Conservation (phyloP, 164 flowering plant genomes). For the Magnolia sinica region DNA sequence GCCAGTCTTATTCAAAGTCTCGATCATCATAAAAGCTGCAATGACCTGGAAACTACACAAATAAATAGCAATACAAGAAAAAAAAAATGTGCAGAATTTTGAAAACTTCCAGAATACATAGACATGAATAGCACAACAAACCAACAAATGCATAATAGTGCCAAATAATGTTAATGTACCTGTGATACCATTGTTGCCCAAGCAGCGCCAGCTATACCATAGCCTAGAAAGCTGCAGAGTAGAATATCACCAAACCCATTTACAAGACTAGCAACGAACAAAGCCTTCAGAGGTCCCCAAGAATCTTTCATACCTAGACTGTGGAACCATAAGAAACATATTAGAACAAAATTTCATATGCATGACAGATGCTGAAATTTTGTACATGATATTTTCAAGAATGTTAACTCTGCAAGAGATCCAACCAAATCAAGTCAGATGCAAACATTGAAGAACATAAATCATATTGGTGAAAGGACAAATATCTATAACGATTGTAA, state of each 20-base stretch:
- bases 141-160: not conserved
- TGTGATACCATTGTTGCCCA: conserved; percentile 99
- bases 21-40: conserved; percentile 88
- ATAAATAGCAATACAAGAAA: conserved; percentile 14
- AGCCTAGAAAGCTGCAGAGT: conserved; percentile 67
- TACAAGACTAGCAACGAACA: conserved; percentile 69
- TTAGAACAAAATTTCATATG: not conserved
- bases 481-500: no score
- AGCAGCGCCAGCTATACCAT: conserved; percentile 98
- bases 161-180: conserved; percentile 34
- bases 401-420: no score
- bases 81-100: not conserved
- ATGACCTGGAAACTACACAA: conserved; percentile 49
- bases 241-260: conserved; percentile 77
- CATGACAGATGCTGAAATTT: not conserved
- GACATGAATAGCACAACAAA: not conserved
- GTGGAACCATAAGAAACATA: conserved; percentile 17
- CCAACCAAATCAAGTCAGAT: no score
- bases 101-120: not conserved
- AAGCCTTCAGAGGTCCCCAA: conserved; percentile 94
- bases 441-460: no score
- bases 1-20: conserved; percentile 68
- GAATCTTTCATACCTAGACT: conserved; percentile 99
- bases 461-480: no score
- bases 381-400: no score